These are phyloP conservation scores for Grammothele lineata DNA, from an alignment of 768 basidiomycete genomes.

Conservation along the genomic window DNA sequence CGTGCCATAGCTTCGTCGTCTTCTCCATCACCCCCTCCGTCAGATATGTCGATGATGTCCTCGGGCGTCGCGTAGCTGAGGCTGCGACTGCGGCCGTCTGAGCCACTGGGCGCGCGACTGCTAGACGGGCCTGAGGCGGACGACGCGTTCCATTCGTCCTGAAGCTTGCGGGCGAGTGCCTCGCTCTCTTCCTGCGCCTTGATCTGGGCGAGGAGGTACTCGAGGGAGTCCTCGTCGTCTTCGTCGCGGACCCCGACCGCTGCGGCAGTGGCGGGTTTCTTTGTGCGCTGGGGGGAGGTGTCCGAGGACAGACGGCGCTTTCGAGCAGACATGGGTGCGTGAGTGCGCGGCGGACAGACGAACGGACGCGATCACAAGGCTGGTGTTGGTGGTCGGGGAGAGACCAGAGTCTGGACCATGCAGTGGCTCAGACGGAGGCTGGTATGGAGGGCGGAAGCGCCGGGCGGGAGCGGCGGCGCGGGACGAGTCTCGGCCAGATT, in stretches of 20 bases:
- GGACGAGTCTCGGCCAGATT: constrained; percentile 3
- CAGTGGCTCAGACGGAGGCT: neutral
- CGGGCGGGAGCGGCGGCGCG: constrained; percentile 3
- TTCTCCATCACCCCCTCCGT: constrained; percentile 17
- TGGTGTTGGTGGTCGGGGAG: neutral
- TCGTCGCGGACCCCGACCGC: constrained; percentile 23
- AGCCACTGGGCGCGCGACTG: constrained; percentile 1
- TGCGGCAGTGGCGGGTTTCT: constrained; percentile 3
- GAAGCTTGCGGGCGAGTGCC: constrained; percentile 32
- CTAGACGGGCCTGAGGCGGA: constrained; percentile 3
- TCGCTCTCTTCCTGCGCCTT: constrained; percentile 41
- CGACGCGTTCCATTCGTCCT: constrained; percentile 27
- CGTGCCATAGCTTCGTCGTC: constrained; percentile 37
- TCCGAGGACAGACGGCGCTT: constrained; percentile 12
- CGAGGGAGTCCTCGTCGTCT: constrained; percentile 38
- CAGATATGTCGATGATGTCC: constrained; percentile 4
- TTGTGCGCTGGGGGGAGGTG: constrained; percentile 1
- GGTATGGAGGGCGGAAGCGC: neutral
- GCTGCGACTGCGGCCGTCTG: neutral
- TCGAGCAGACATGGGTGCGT: constrained; percentile 11
- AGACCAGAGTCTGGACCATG: neutral
- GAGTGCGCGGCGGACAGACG: no score
- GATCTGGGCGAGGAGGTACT: constrained; percentile 37
- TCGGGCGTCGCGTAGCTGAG: neutral
- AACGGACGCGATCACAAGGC: no score